These are phyloP conservation scores for Dendrocalamus latiflorus DNA, from an alignment of 202 grass and related monocot species.

Conservation along the genomic window DNA sequence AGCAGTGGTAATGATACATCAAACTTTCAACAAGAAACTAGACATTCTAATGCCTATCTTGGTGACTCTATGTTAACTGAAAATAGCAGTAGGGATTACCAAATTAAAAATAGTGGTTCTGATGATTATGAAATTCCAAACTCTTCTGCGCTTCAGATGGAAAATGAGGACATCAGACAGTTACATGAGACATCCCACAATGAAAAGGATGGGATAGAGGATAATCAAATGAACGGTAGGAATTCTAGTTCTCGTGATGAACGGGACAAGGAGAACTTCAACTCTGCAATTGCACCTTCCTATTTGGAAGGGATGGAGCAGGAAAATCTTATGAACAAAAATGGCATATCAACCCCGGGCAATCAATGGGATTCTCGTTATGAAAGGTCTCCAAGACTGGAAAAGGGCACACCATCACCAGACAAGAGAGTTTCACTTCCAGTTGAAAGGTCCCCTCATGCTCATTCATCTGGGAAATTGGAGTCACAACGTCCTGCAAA, in stretches of 20 bases:
- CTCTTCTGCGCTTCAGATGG: constrained; percentile 29
- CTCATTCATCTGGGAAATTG: constrained; percentile 27
- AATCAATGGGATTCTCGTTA: constrained; percentile 33
- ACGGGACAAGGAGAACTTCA: constrained; percentile 26
- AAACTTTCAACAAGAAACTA: constrained; percentile 32
- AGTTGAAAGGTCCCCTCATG: constrained; percentile 34
- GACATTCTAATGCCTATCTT: constrained; percentile 43
- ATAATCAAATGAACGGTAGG: constrained; percentile 35
- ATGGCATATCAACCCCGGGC: constrained; percentile 34
- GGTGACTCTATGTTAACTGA: constrained; percentile 49
- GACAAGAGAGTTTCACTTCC: constrained; percentile 35
- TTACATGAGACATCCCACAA: constrained; percentile 15
- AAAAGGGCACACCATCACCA: constrained; percentile 44
- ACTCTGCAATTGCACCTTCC: constrained; percentile 25
- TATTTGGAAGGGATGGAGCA: constrained; percentile 25
- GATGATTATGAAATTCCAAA: constrained; percentile 38
- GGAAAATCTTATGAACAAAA: constrained; percentile 28
- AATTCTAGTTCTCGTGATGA: constrained; percentile 29
- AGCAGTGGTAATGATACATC: constrained; percentile 38
- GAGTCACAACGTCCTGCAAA: constrained; percentile 26
- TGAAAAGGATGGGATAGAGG: constrained; percentile 35
- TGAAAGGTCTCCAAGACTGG: constrained; percentile 37
- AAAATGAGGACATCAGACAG: constrained; percentile 25
- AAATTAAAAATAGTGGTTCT: constrained; percentile 39
- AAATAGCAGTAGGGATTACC: constrained; percentile 37